Base-by-base conservation (phyloP, 2,329 filamentous ascomycete genomes). In the Gremmenia infestans region DNA sequence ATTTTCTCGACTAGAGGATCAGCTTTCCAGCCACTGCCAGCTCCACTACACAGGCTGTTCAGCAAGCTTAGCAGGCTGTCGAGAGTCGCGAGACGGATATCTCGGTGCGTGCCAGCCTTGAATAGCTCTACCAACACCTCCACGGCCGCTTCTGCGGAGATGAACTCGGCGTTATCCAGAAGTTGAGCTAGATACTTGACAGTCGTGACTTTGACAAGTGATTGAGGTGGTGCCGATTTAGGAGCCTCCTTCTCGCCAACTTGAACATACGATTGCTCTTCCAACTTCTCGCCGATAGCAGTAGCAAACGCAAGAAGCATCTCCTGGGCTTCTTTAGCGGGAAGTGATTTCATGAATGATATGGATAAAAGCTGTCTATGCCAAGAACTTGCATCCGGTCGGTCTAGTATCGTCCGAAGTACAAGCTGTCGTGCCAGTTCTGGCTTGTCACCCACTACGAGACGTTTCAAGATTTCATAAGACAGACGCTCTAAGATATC, bases 111-210 rank as follows among this genome's bases (percentile, higher is more conserved):
- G 3, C 64, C 60, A 12, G 58, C 65, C 5, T 58, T 57, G 2
- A 72, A 61, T 5, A 76, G 57, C 4, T 57, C 60, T 1, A 61
- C 50, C 5, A 76, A 61, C 0, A 74, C 57, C 0, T 66, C 63
- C 4, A 73, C 50, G 1, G 71, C 58, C 15, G 63, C 60, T 0
- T 63, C 53, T 15, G 69, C 61, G 5, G 68, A 66, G 9, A 76
- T 63, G 37, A 71, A 72, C 0, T 67, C 58, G 0, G 71, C 62
- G 9, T 65, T 59, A 5, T 68, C 56, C 15, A 76, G 61, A 3
- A 75, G 52, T 55, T 75, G 69, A 1, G 72, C 72, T 1, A 77
- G 65, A 43, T 72, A 65, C 50, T 77, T 76, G 47, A 74, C 66
- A 1, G 74, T 76, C 0, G 73, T 75, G 4, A 76, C 62, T 53